Evolutionary conservation across 192 early-diverging fungal species (phyloP), one percentile per base, ranked within the genome.

Genomic region (Rhizoclosmatium globosum): DNA sequence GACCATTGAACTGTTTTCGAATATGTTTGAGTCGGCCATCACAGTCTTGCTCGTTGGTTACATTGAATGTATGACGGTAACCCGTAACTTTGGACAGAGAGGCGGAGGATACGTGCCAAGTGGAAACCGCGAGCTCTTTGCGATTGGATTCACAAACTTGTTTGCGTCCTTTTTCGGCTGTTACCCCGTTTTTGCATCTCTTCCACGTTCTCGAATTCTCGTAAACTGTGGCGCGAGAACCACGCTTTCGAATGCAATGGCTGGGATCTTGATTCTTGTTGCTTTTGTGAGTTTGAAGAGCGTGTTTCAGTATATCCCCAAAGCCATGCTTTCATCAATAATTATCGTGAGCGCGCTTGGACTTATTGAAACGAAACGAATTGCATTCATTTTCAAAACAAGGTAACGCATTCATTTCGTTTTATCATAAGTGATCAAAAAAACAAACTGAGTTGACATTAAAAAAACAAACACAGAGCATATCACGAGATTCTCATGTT

Each of bases 201-300:
- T 98, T 47, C 93, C 97, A 4, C 92, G 97, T 58, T 96, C 95
- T 80, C 91, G 94, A 79, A 92, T 97, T 71, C 93, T 94, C 56
- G 95, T 96, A 71, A 89, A 89, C 69, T 92, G 95, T n/a, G 94
- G 93, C 38, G 95, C 94, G 2, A 88, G 83, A 31, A 94, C 95
- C 57, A 96, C 94, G 74, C 77, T 97, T 39, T 87, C 93, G 1
- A 92, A 93, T 4, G 83, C 97, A 3, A 85, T 97, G 60, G 85
- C 94, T 11, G 92, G 90, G 0, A 58, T 86, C 0, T 81, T 97
- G 48, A 94, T 96, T 1, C 81, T 94, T 7, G 71, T 94, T 4
- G 90, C 94, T 62, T 91, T 97, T 50, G 85, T 94, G 38, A 88
- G 91, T 71, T 76, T 95, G 21, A 82, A 94, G 53, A 90, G 90